Conservation (phyloP, 1,284 basidiomycete species). For the Apiotrichum montevideense region DNA sequence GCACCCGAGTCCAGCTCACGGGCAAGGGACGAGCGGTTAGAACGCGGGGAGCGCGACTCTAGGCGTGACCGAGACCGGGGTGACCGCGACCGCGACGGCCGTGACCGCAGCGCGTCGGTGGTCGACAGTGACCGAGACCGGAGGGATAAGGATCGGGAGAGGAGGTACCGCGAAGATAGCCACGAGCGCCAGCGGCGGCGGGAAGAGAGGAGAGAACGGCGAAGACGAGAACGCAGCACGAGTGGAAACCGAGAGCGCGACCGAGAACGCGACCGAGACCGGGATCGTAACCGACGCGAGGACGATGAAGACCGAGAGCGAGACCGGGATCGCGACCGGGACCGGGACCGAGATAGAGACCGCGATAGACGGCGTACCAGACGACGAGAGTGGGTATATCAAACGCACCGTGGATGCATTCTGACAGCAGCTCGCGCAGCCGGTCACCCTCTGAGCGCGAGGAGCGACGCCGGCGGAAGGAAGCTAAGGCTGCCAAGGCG, state of each 20-base stretch:
- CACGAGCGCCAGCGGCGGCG: too few relatives aligned
- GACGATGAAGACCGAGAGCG: neutral
- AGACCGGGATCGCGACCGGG: conserved; percentile 23
- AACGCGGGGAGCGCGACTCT: neutral
- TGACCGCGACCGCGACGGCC: too few relatives aligned
- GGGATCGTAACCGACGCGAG: conserved; percentile 6
- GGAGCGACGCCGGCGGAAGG: conserved; percentile 55
- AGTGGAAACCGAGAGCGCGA: conserved; percentile 7
- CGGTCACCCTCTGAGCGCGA: conserved; percentile 31
- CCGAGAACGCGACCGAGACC: conserved; percentile 12
- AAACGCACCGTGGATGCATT: too few relatives aligned
- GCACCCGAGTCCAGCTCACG: too few relatives aligned
- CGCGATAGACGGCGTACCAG: conserved; percentile 23
- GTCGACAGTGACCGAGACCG: too few relatives aligned
- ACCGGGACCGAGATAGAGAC: conserved; percentile 16
- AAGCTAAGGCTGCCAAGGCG: conserved; percentile 67
- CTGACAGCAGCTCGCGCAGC: conserved; percentile 29
- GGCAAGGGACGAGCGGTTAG: too few relatives aligned
- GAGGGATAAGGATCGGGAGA: too few relatives aligned
- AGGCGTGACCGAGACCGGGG: conserved; percentile 9
- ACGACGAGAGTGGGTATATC: conserved; percentile 29
- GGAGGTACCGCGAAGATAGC: too few relatives aligned
- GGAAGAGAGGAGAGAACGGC: neutral
- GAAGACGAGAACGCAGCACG: too few relatives aligned
- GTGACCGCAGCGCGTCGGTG: too few relatives aligned